Evolutionary conservation across 306 rosid species (phyloP), one percentile per base, ranked within the genome.

Genomic region (Quercus berberidifolia): DNA sequence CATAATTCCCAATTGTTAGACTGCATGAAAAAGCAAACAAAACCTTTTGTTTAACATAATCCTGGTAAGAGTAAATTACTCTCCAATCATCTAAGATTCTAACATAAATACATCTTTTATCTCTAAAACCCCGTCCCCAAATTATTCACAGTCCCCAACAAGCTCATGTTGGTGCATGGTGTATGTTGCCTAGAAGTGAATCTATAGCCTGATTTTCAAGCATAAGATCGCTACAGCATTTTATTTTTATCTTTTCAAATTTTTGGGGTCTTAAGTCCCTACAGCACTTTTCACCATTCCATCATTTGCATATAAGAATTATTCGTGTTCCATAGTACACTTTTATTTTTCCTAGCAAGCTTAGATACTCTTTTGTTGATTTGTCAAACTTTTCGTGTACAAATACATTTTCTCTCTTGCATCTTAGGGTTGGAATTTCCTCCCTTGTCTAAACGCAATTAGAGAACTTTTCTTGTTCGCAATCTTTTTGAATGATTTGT

Each of bases 171-270:
- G 85, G 70, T 80, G 91, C 82, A 75, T 78, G 90, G 90, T 79
- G 83, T 76, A 28, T 80, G 90, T 81, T 85, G 80, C 87, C 79
- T 43, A 65, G 74, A 87, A 75, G 73, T 88, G 92, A 88, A 89
- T 90, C 89, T 69, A 1, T 65, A 1, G 52, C 82, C 68, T 83
- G 88, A 88, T 89, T 87, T 84, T 75, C 55, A 62, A 63, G 96
- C 97, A 94, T 86, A 88, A 84, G 91, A 89, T 86, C 91, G 80
- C 79, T 71, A 89, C 88, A 84, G 85, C 79, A 73, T 77, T 76
- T 83, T 21, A 9, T 59, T 21, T 59, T 3, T n/a, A 2, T 10
- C 17, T 49, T 49, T 49, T 49, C 5, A 49, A 49, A 49, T 49
- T 49, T 11, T 49, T 49, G 11, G 21, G 30, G 26, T 12, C 15